Conservation (phyloP, 2,329 filamentous ascomycete genomes). For the Acephala macrosclerotiorum region DNA sequence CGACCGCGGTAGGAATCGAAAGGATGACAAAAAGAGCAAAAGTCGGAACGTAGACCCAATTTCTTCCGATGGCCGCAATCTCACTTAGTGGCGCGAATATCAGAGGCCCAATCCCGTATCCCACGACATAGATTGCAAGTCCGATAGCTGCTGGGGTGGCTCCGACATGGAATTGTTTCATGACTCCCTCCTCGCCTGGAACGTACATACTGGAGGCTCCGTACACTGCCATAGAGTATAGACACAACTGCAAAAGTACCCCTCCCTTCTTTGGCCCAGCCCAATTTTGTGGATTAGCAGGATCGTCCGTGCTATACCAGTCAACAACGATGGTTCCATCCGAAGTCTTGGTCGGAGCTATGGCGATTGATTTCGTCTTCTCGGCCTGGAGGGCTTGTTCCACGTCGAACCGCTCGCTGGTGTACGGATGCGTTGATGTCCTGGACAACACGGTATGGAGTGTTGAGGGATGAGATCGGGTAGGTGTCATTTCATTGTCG, state of each 20-base stretch:
- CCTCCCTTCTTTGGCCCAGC: slow-evolving; percentile 48
- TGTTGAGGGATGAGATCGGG: slow-evolving; percentile 10
- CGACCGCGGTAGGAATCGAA: slow-evolving; percentile 66
- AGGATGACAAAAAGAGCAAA: slow-evolving; percentile 73
- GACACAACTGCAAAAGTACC: slow-evolving; percentile 53
- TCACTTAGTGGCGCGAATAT: slow-evolving; percentile 71
- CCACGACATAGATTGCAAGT: slow-evolving; percentile 66
- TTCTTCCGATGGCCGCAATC: slow-evolving; percentile 70
- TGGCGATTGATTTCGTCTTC: slow-evolving; percentile 24
- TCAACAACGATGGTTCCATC: slow-evolving; percentile 54
- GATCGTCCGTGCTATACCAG: slow-evolving; percentile 61
- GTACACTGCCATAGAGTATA: slow-evolving; percentile 65
- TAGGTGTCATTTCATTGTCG: slow-evolving; percentile 16
- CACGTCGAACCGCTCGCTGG: slow-evolving; percentile 25
- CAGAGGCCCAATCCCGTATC: slow-evolving; percentile 67
- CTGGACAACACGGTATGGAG: slow-evolving; percentile 19
- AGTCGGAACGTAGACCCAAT: slow-evolving; percentile 69
- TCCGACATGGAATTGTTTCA: slow-evolving; percentile 59
- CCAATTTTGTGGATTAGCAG: slow-evolving; percentile 62
- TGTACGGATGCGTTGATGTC: slow-evolving; percentile 24
- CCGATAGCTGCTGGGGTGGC: slow-evolving; percentile 60
- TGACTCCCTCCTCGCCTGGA: slow-evolving; percentile 54
- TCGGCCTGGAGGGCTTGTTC: slow-evolving; percentile 23
- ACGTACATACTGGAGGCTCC: slow-evolving; percentile 56
- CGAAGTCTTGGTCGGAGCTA: slow-evolving; percentile 25